Base-by-base conservation (phyloP, 2,329 filamentous ascomycete species). In the Botrytis squamosa region DNA sequence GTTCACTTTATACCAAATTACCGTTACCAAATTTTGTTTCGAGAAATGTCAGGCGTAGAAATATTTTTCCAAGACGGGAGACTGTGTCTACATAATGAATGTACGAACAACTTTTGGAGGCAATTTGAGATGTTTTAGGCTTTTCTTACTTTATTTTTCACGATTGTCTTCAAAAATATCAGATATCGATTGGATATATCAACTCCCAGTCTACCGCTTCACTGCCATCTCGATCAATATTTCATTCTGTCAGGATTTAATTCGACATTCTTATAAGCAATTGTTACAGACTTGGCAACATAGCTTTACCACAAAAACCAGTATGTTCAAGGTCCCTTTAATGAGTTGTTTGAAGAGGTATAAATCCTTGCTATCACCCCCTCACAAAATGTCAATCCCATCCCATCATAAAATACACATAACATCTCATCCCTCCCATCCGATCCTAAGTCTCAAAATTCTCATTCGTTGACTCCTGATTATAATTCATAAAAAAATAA, bases 401-500 rank as follows among this genome's bases (percentile, higher is more conserved):
- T 29, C 36, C 5, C 18, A 7, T 29, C 36, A 14, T 8, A 52
- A 12, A 12, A 1, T 22, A 10, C 4, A 12, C 9, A 33, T 8
- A 64, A 20, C 0, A 18, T 29, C 18, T 49, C 44, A 10, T 36
- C 3, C 29, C 3, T 8, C 20, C 10, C 12, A 49, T 16, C 29
- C 10, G 16, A 1, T 1, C 8, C 18, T 25, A 3, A 4, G 7
- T 9, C 3, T 67, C 16, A 14, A 33, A 68, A 0, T 25, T 25
- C 16, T 8, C 2, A 40, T 38, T 2, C 22, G 5, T n/a, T 0
- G 20, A 20, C 0, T 42, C 14, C 29, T 12, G 0, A 1, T 0
- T 0, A 16, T 6, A 29, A 20, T 14, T 33, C 29, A 38, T 10
- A 42, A 25, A 29, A 29, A 29, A 29, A 29, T 29, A 29, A 29